A percentile compares a stretch with the other conserved stretches of the same genome.
Evolutionary conservation across 805 yeast species (phyloP).

Genomic region (Candida yuanshanica): DNA sequence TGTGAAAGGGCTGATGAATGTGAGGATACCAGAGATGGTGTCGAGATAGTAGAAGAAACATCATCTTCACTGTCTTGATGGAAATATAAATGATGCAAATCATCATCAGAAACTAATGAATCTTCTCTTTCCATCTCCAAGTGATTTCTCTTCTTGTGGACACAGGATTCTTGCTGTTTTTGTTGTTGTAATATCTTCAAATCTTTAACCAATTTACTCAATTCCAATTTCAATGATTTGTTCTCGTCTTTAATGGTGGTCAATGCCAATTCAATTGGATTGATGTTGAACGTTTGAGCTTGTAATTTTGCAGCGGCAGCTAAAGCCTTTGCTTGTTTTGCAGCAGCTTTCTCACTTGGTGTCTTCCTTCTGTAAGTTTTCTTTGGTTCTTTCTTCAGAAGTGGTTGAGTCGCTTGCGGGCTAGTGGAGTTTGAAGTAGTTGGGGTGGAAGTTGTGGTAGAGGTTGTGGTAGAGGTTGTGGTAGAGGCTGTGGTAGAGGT

Average conservation of each 20-base stretch:
- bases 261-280: conserved; percentile 35
- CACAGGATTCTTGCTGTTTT: conserved; percentile 1
- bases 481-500: neutral
- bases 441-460: neutral
- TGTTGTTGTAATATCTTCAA: conserved; percentile 30
- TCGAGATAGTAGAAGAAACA: conserved; percentile 18
- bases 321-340: neutral
- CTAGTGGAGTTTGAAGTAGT: neutral
- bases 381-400: conserved; percentile 5
- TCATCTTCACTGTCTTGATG: conserved; percentile 20
- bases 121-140: conserved; percentile 17
- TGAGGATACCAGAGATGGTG: conserved; percentile 20
- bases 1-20: conserved; percentile 11
- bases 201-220: conserved; percentile 39
- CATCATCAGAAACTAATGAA: conserved; percentile 4
- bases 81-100: conserved; percentile 1
- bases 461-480: neutral
- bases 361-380: conserved; percentile 3
- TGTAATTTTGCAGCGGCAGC: conserved; percentile 6
- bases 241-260: conserved; percentile 40
- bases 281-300: conserved; percentile 13
- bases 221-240: conserved; percentile 36
- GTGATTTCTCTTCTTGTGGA: conserved; percentile 18
- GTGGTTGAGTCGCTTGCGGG: neutral
- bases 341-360: neutral